Base-by-base conservation (phyloP, 2,329 filamentous ascomycete genomes). In the Xylariales sp. region DNA sequence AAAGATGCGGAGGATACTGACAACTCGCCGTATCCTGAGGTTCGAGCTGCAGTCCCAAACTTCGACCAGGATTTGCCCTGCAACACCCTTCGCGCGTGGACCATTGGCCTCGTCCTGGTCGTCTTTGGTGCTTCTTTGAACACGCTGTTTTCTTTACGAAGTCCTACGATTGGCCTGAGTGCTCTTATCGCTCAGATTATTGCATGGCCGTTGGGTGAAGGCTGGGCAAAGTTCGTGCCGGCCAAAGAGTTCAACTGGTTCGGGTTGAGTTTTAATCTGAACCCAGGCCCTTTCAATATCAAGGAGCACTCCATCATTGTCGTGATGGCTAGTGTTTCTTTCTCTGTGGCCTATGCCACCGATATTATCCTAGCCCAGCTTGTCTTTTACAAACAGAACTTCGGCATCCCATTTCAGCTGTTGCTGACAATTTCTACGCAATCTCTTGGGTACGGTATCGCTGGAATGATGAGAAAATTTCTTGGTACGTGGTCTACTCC, bases 311-410 rank as follows among this genome's bases (percentile, higher is more conserved):
- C 77, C 29, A 72, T 85, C 43, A 83, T 85, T 40, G 76, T 80
- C 14, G 76, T 83, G 47, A 83, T 83, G 78, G 82, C 85, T 13
- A 78, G 83, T 53, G 81, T 85, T 5, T 80, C 81, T 5, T 85
- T 86, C 46, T 81, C 66, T 34, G 78, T 73, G 5, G 81, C 83
- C 4, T 88, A 88, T 49, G 82, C 83, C 1, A 88, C 83, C 1
- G 84, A 88, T 47, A 81, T 87, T 20, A 74, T 89, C 30, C 66
- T 87, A 3, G 83, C 83, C 0, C 83, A 87, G 59, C 63, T 78
- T 14, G 72, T 82, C 13, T 88, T 87, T 50, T 88, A 88, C 55
- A 78, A 82, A 54, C 74, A 85, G 49, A 66, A 81, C 41, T 85
- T 85, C 51, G 81, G 82, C 15, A 68, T 84, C 45, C 46, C 66